Base-by-base conservation (phyloP, 2,329 filamentous ascomycete species). In the Xylaria sp. region DNA sequence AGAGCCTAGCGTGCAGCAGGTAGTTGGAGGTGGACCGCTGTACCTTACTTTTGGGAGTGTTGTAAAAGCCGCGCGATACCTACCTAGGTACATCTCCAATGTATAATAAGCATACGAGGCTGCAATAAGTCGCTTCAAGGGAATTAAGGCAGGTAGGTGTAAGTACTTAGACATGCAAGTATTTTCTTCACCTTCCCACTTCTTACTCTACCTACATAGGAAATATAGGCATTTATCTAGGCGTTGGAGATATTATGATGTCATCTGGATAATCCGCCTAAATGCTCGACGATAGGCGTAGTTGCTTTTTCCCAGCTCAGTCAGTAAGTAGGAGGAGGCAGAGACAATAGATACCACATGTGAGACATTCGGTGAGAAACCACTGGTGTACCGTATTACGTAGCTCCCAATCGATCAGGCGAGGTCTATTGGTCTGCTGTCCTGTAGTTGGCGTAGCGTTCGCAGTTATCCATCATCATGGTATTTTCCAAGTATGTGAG, bases 221-320 rank as follows among this genome's bases (percentile, higher is more conserved):
- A 28, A 6, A 6, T 28, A 6, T 28, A 28, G 28, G 28, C 6
- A 20, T 23, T n/a, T 48, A 48, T 46, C 44, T 48, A 20, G 8
- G 2, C 23, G 8, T 32, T 28, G 3, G 37, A 54, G 39, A 9
- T 41, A 13, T 46, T 28, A 32, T 61, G 28, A 61, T 46, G 60
- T 55, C 28, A 55, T 41, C 25, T 55, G 10, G 39, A 25, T 23
- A 25, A 23, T n/a, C 37, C 23, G 18, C 37, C 39, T 28, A 37
- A 9, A 44, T 34, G 9, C 56, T 56, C 18, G 52, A 50, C 18
- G 1, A 39, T 12, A 13, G 46, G n/a, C 20, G 32, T 37, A 25
- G 10, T 66, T 66, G 57, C 64, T 62, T 66, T 66, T 66, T 51
- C 32, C 52, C 58, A 50, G 34, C 52, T 50, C 63, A 44, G 48